Percentiles rank a stretch among this genome's conserved stretches.
Conservation (phyloP, 169 alveolate species). For the Plasmodium coatneyi region DNA sequence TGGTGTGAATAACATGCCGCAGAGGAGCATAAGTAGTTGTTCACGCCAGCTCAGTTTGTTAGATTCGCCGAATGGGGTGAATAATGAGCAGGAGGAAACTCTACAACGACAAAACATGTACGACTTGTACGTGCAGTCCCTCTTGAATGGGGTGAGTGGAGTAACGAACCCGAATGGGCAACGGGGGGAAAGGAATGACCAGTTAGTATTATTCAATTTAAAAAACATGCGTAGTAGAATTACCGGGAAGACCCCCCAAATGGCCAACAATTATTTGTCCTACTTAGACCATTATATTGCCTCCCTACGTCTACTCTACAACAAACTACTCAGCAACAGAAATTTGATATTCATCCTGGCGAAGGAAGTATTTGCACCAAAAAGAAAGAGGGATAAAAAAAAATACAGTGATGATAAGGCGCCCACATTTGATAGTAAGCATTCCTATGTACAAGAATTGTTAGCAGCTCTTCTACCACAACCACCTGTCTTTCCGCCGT, state of each 20-base stretch:
- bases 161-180: neutral
- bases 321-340: slow-evolving; percentile 49
- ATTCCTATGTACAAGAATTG: slow-evolving; percentile 51
- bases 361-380: slow-evolving; percentile 37
- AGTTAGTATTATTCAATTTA: slow-evolving; percentile 44
- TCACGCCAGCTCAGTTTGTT: slow-evolving; percentile 44
- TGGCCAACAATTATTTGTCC: slow-evolving; percentile 37
- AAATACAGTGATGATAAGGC: neutral
- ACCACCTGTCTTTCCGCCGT: slow-evolving; percentile 69
- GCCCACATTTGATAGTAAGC: neutral
- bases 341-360: slow-evolving; percentile 50
- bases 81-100: slow-evolving; percentile 23
- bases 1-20: neutral
- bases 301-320: slow-evolving; percentile 46
- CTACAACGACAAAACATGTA: slow-evolving; percentile 21
- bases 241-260: slow-evolving; percentile 20
- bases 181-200: neutral
- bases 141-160: neutral
- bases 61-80: neutral
- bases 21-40: neutral
- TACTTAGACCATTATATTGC: slow-evolving; percentile 55
- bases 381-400: slow-evolving; percentile 3
- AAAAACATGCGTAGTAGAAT: slow-evolving; percentile 19
- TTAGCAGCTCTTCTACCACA: slow-evolving; percentile 44
- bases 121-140: slow-evolving; percentile 58